Conservation (phyloP, 257 asterid species). For the Paulownia fortunei region DNA sequence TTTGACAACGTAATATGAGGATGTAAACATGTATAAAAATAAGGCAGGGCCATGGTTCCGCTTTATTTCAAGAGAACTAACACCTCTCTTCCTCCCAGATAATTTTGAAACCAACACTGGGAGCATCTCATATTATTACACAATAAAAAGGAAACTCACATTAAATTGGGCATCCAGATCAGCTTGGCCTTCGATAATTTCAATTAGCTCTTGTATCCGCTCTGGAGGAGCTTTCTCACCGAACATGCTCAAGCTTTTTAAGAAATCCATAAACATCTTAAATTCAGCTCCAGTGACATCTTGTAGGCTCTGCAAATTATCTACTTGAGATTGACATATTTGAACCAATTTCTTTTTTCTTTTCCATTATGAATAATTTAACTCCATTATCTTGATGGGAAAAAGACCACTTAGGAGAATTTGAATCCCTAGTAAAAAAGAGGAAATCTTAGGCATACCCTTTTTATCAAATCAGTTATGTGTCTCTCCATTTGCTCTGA, state of each 20-base stretch:
- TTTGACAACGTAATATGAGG: background rate
- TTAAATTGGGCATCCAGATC: conserved; percentile 87
- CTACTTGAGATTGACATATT: conserved; percentile 10
- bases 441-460: conserved; percentile 45
- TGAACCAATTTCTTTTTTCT: conserved; percentile 14
- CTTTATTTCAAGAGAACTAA: background rate
- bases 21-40: conserved; percentile 13
- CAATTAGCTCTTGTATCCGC: conserved; percentile 80
- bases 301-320: conserved; percentile 78
- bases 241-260: conserved; percentile 76
- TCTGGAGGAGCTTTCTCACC: conserved; percentile 82
- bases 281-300: conserved; percentile 98
- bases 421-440: background rate
- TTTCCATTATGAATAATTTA: conserved; percentile 8
- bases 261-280: conserved; percentile 90
- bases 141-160: conserved; percentile 51
- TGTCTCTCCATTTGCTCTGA: conserved; percentile 93
- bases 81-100: conserved; percentile 24
- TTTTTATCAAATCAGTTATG: conserved; percentile 83
- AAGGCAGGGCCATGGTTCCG: background rate
- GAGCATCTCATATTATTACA: conserved; percentile 4
- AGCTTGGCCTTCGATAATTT: conserved; percentile 93
- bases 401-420: background rate
- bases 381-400: conserved; percentile 20
- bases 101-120: background rate